phyloP scores from a whole-genome alignment of 2,329 filamentous ascomycete species.

The Periconia digitata region DNA sequence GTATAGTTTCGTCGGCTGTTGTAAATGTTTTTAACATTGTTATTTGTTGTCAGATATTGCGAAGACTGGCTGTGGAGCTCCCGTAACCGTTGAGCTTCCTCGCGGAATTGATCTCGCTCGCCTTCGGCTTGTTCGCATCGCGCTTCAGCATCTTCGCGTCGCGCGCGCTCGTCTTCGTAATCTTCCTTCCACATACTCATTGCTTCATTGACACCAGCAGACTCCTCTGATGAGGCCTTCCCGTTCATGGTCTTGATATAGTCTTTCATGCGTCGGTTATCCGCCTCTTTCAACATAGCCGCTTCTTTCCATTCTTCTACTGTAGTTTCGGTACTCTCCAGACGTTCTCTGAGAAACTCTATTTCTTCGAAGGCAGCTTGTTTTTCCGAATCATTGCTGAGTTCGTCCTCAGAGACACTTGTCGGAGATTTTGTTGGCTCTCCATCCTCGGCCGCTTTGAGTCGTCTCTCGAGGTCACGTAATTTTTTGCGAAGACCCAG shows the following conservation, averaged over 20 bases:
- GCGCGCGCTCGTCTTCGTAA: constrained; percentile 85
- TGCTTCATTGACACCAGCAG: constrained; percentile 43
- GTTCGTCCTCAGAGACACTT: constrained; percentile 54
- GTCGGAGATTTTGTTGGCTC: constrained; percentile 48
- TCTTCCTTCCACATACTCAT: constrained; percentile 91
- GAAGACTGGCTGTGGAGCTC: constrained; percentile 42
- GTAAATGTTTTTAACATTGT: constrained; percentile 39
- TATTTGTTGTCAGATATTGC: constrained; percentile 39
- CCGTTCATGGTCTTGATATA: constrained; percentile 68
- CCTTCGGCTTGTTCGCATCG: constrained; percentile 88
- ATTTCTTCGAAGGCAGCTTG: constrained; percentile 78
- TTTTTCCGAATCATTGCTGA: constrained; percentile 56
- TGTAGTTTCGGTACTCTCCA: constrained; percentile 81
- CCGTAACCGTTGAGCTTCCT: constrained; percentile 75
- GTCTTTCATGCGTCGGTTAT: constrained; percentile 84
- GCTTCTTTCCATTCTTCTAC: constrained; percentile 82
- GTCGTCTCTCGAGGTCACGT: constrained; percentile 81
- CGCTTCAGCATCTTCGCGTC: constrained; percentile 84
- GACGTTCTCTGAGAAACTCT: constrained; percentile 76
- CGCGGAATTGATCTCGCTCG: constrained; percentile 79
- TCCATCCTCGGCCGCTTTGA: constrained; percentile 61
- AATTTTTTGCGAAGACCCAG: constrained; percentile 78
- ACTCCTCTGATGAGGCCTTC: constrained; percentile 39
- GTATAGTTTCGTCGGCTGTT: constrained; percentile 44
- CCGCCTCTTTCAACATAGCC: constrained; percentile 74